Percentiles rank a stretch among this genome's conserved stretches.
Conservation (phyloP, 495 filamentous ascomycete genomes). For the Extremus antarcticus region DNA sequence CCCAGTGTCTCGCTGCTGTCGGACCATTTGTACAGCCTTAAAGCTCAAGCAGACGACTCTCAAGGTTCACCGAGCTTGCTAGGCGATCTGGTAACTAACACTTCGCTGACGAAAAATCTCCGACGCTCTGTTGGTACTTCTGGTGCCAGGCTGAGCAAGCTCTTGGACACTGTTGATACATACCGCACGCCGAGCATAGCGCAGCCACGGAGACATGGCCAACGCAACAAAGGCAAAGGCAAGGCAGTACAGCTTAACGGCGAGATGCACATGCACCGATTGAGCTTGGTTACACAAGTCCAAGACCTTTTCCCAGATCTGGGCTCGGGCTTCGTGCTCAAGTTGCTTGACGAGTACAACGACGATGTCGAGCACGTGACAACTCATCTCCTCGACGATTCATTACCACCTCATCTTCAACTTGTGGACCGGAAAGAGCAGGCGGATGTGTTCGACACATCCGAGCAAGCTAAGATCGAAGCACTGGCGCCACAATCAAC, state of each 20-base stretch:
- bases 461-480: constrained; percentile 18
- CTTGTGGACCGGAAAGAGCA: constrained; percentile 37
- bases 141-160: constrained; percentile 44
- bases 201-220: constrained; percentile 41
- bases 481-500: constrained; percentile 34
- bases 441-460: constrained; percentile 28
- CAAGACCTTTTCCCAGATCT: constrained; percentile 90
- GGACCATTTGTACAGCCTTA: constrained; percentile 75
- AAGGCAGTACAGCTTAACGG: constrained; percentile 37
- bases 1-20: constrained; percentile 60
- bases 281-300: constrained; percentile 74
- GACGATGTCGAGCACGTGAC: constrained; percentile 72
- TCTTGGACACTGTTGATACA: constrained; percentile 43
- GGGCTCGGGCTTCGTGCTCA: constrained; percentile 69
- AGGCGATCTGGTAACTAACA: constrained; percentile 51
- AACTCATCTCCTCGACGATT: constrained; percentile 73
- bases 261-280: constrained; percentile 63
- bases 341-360: constrained; percentile 66
- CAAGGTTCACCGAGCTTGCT: constrained; percentile 44
- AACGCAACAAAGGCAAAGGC: constrained; percentile 52
- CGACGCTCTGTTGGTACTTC: constrained; percentile 25
- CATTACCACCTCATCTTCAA: constrained; percentile 54
- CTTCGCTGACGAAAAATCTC: constrained; percentile 37
- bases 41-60: constrained; percentile 45
- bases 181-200: constrained; percentile 38